phyloP scores from a whole-genome alignment of 768 basidiomycete species.

The Collybiopsis confluens region DNA sequence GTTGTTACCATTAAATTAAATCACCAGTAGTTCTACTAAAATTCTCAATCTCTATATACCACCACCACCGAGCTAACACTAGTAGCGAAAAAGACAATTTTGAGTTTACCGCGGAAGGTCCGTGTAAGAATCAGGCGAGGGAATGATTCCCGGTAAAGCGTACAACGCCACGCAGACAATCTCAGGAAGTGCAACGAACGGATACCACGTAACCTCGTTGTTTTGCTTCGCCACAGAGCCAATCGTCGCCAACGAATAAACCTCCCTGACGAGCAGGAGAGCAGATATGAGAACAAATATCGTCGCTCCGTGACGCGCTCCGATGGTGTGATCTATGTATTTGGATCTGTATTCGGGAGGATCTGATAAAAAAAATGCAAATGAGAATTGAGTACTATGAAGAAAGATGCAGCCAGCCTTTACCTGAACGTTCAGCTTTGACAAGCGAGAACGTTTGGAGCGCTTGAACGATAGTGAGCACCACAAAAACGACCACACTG shows the following conservation, averaged over 20 bases:
- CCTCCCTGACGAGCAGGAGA: slow-evolving; percentile 34
- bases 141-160: slow-evolving; percentile 29
- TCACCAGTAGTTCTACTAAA: no score
- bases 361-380: no score
- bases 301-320: slow-evolving; percentile 23
- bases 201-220: slow-evolving; percentile 38
- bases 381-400: no score
- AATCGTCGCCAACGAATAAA: slow-evolving; percentile 31
- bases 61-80: no score
- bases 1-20: no score
- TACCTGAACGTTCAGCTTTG: neutral
- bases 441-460: slow-evolving; percentile 23
- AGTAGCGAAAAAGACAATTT: no score
- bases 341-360: no score
- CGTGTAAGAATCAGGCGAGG: no score
- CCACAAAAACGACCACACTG: slow-evolving; percentile 33
- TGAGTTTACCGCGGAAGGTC: no score
- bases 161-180: slow-evolving; percentile 33
- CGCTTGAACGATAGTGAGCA: slow-evolving; percentile 28
- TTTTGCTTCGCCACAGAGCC: slow-evolving; percentile 18
- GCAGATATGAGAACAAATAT: slow-evolving; percentile 29
- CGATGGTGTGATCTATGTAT: no score
- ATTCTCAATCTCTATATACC: no score
- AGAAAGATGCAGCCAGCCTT: no score
- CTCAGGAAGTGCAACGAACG: slow-evolving; percentile 35